Conservation (phyloP, 2,329 filamentous ascomycete species). For the Fusarium circinatum region DNA sequence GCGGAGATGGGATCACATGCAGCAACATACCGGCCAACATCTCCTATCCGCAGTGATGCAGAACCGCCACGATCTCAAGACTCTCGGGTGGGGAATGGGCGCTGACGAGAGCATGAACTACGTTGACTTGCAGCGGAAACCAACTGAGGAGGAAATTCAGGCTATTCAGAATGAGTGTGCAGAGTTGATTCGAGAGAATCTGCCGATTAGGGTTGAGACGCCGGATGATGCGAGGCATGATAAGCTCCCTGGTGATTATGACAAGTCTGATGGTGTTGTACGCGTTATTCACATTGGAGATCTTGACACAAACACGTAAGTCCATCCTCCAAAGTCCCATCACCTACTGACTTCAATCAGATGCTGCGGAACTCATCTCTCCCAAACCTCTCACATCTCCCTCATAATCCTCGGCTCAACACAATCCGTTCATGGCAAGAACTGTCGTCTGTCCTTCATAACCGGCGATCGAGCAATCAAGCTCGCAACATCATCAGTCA, state of each 20-base stretch:
- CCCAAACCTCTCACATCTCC: conserved; percentile 46
- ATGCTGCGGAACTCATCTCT: conserved; percentile 47
- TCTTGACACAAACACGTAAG: conserved; percentile 44
- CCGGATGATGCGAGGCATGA: conserved; percentile 40
- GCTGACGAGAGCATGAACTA: conserved; percentile 44
- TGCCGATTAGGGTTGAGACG: conserved; percentile 40
- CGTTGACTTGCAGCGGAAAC: conserved; percentile 46
- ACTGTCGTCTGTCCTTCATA: conserved; percentile 46
- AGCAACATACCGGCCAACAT: conserved; percentile 49
- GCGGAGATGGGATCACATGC: conserved; percentile 50
- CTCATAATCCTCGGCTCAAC: conserved; percentile 45
- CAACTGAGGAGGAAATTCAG: conserved; percentile 37
- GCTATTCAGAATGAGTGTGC: conserved; percentile 42
- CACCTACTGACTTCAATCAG: conserved; percentile 3
- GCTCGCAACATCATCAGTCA: conserved; percentile 36
- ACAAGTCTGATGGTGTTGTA: conserved; percentile 44
- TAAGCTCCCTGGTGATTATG: conserved; percentile 45
- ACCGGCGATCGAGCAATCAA: conserved; percentile 44
- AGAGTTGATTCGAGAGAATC: conserved; percentile 39
- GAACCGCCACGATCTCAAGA: conserved; percentile 37
- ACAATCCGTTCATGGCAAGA: conserved; percentile 47
- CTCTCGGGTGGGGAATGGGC: conserved; percentile 48
- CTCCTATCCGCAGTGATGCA: conserved; percentile 48
- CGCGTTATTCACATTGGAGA: conserved; percentile 45
- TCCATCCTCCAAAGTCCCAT: too few relatives aligned